Percentiles rank a stretch among this genome's conserved stretches.
phyloP scores from a whole-genome alignment of 2,329 filamentous ascomycete genomes.

The Aspergillus novoparasiticus region DNA sequence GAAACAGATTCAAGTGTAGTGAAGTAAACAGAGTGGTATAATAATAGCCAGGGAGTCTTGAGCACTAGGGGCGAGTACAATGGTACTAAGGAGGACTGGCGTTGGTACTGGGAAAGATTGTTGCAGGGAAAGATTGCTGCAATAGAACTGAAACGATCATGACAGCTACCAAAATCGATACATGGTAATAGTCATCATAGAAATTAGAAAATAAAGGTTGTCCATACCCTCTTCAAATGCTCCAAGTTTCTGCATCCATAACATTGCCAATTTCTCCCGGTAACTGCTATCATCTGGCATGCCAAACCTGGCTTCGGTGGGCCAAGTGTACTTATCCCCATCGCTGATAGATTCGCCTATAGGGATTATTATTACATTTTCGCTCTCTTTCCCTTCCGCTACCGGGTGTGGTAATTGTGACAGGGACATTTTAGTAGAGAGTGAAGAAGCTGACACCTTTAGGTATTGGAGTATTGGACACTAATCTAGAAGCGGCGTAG shows the following conservation, averaged over 20 bases:
- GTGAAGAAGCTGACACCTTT: not conserved
- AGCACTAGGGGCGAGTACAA: not conserved
- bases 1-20: not conserved
- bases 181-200: constrained; percentile 1
- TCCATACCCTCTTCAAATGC: constrained; percentile 40
- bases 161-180: not conserved
- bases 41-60: not conserved
- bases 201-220: constrained; percentile 9
- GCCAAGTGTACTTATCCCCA: constrained; percentile 42
- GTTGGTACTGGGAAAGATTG: not conserved
- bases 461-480: not conserved
- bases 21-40: not conserved
- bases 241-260: constrained; percentile 52
- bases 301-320: constrained; percentile 35
- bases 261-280: constrained; percentile 49
- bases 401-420: constrained; percentile 10
- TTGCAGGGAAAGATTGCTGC: not conserved
- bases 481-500: not conserved
- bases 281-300: constrained; percentile 48
- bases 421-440: constrained; percentile 8
- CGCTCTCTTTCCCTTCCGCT: constrained; percentile 17
- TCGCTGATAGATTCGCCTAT: constrained; percentile 41
- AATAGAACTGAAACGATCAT: not conserved
- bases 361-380: constrained; percentile 32
- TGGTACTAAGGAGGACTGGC: not conserved